Evolutionary conservation across 2,329 filamentous ascomycete genomes (phyloP).

Genomic region (Pseudogymnoascus sp.): DNA sequence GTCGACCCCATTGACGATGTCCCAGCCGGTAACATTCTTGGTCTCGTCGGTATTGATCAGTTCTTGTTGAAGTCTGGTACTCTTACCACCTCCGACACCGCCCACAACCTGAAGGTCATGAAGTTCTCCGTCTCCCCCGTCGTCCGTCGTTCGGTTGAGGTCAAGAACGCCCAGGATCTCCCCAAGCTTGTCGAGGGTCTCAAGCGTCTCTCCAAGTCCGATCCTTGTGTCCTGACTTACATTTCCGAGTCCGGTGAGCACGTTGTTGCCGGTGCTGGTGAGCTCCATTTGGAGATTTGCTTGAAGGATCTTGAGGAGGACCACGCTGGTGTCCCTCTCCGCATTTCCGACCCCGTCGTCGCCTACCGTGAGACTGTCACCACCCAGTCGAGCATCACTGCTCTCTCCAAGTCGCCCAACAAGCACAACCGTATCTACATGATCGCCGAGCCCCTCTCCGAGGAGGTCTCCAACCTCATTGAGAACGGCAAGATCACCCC

Average conservation of each 20-base stretch:
- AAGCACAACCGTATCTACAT: slow-evolving; percentile 99
- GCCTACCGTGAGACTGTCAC: slow-evolving; percentile 96
- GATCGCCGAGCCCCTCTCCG: slow-evolving; percentile 78
- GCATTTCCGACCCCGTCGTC: slow-evolving; percentile 96
- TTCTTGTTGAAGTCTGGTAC: slow-evolving; percentile 99
- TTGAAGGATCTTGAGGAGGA: slow-evolving; percentile 99
- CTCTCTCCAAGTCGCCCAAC: slow-evolving; percentile 99
- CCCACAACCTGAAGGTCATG: slow-evolving; percentile 99
- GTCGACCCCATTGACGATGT: slow-evolving; percentile 98
- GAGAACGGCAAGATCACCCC: slow-evolving; percentile 86
- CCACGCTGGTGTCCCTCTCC: slow-evolving; percentile 96
- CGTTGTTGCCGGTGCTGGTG: slow-evolving; percentile 97
- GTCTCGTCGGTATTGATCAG: slow-evolving; percentile 98
- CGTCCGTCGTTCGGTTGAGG: slow-evolving; percentile 95
- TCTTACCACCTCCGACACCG: slow-evolving; percentile 90
- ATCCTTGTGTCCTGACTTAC: slow-evolving; percentile 90
- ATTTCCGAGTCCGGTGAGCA: slow-evolving; percentile 95
- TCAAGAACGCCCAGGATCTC: slow-evolving; percentile 99
- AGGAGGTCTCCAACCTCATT: slow-evolving; percentile 87
- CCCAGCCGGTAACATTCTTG: slow-evolving; percentile 98
- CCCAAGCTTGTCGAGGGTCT: slow-evolving; percentile 99
- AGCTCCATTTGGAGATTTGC: slow-evolving; percentile 99
- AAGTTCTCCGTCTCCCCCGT: slow-evolving; percentile 99
- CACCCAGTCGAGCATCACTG: slow-evolving; percentile 81
- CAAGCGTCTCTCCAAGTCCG: slow-evolving; percentile 99